Conservation (phyloP, 495 filamentous ascomycete genomes). For the Hyaloscypha hepaticicola region DNA sequence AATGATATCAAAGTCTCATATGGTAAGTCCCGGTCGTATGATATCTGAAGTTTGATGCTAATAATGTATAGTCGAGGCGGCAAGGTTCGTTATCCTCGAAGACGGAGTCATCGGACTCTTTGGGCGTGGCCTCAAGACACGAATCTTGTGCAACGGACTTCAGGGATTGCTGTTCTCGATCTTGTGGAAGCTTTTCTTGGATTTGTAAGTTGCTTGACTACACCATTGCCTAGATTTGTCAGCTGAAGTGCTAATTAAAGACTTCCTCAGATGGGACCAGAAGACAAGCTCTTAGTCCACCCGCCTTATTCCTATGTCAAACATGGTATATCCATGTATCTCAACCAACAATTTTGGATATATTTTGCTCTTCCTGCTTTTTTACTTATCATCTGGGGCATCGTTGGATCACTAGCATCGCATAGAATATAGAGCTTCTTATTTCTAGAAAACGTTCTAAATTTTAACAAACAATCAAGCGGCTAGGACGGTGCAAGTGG, state of each 20-base stretch:
- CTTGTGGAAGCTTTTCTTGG: slow-evolving; percentile 37
- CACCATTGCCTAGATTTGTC: background rate
- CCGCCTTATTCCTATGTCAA: too few relatives aligned
- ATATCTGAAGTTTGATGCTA: slow-evolving; percentile 5
- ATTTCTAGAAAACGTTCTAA: too few relatives aligned
- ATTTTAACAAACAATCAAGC: too few relatives aligned
- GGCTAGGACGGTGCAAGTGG: too few relatives aligned
- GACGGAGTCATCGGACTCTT: slow-evolving; percentile 35
- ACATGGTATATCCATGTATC: too few relatives aligned
- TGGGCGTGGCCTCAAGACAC: slow-evolving; percentile 36
- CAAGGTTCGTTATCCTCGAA: slow-evolving; percentile 30
- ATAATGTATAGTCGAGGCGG: slow-evolving; percentile 32
- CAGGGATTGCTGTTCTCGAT: slow-evolving; percentile 37
- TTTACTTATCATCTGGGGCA: too few relatives aligned
- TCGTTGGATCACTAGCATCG: too few relatives aligned
- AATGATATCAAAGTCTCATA: slow-evolving; percentile 37
- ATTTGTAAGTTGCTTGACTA: slow-evolving; percentile 35
- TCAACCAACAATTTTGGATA: too few relatives aligned
- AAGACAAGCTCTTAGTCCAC: slow-evolving; percentile 25
- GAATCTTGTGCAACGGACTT: slow-evolving; percentile 39
- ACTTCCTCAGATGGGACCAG: slow-evolving; percentile 22
- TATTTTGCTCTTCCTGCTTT: too few relatives aligned
- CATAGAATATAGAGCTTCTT: too few relatives aligned
- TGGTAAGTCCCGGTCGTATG: slow-evolving; percentile 25
- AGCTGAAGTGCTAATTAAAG: background rate